Base-by-base conservation (phyloP, 768 basidiomycete genomes). In the Mrakia blollopis region DNA sequence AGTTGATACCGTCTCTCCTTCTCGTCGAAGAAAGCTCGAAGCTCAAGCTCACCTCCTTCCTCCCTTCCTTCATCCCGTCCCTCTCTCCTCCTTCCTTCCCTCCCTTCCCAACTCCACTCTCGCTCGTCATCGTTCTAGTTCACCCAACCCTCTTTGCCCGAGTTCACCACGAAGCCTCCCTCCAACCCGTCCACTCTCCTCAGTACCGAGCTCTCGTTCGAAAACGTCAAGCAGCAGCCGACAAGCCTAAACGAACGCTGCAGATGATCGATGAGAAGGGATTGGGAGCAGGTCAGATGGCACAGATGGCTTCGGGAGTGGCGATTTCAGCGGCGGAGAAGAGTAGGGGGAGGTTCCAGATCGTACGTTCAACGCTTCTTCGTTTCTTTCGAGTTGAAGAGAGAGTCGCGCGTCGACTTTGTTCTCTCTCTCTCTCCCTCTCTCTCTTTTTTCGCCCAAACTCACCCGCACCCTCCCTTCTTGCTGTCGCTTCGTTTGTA, bases 111-210 rank as follows among this genome's bases (percentile, higher is more conserved):
- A 1, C 11, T 50, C 47, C 4, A 50, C 6, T 54, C 23, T 57
- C 54, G 30, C 41, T n/a, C 3, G 9, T 6, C 30, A 2, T 41
- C 37, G 1, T 28, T 18, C 3, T 62, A 78, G 67, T 74, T 28
- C 52, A 78, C 41, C 73, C 73, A 14, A 78, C 37, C 25, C 67
- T 78, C 10, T 67, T 57, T 37, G 69, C 72, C 1, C 87, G 89
- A 16, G 88, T 94, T 75, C 91, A 91, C 80, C 92, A 93, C 83
- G 91, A 92, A 78, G 92, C 90, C 80, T 90, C 88, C 77, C 83
- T 92, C 32, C 87, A 89, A 3, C 91, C 92, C 0, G 84, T 87
- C 35, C 89, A 92, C 81, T 89, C 87, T 67, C 88, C 88, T 60
- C 86, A 84, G 28, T 94, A 93, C 81, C 84, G 90, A 50, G 87